A percentile compares a stretch with the other conserved stretches of the same genome.
These are phyloP conservation scores for Tylopilus cervinicoccineus DNA, from an alignment of 768 basidiomycete species.

Conservation along the genomic window DNA sequence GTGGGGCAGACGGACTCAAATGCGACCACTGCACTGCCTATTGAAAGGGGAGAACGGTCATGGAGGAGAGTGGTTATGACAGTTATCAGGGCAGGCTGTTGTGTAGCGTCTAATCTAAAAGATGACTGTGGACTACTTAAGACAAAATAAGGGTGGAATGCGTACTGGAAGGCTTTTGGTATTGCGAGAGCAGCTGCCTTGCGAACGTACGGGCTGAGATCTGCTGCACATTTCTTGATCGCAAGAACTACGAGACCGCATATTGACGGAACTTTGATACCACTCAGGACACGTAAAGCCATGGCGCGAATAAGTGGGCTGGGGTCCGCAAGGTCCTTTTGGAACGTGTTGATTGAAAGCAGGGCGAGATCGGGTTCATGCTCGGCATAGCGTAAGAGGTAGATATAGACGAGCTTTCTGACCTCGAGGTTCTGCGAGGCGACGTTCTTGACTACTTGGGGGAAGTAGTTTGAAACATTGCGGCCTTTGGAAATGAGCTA, in stretches of 20 bases:
- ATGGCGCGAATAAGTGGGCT: slow-evolving; percentile 95
- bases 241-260: slow-evolving; percentile 80
- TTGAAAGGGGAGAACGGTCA: slow-evolving; percentile 81
- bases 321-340: slow-evolving; percentile 89
- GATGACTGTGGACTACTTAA: background rate
- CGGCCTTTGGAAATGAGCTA: slow-evolving; percentile 92
- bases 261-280: slow-evolving; percentile 88
- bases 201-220: slow-evolving; percentile 91
- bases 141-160: slow-evolving; percentile 16
- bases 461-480: slow-evolving; percentile 90
- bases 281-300: slow-evolving; percentile 90
- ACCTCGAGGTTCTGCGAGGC: slow-evolving; percentile 90
- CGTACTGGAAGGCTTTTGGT: slow-evolving; percentile 77
- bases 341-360: slow-evolving; percentile 97
- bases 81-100: slow-evolving; percentile 67
- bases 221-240: slow-evolving; percentile 88
- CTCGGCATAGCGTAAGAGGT: slow-evolving; percentile 90
- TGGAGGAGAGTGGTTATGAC: slow-evolving; percentile 60
- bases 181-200: slow-evolving; percentile 91
- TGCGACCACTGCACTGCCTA: slow-evolving; percentile 82
- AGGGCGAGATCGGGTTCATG: slow-evolving; percentile 93
- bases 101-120: slow-evolving; percentile 66
- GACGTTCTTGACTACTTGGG: slow-evolving; percentile 96
- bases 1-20: slow-evolving; percentile 87
- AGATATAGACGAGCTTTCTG: slow-evolving; percentile 96